Conservation (phyloP, 176 grass and related monocot genomes). For the Cenchrus purpureus region DNA sequence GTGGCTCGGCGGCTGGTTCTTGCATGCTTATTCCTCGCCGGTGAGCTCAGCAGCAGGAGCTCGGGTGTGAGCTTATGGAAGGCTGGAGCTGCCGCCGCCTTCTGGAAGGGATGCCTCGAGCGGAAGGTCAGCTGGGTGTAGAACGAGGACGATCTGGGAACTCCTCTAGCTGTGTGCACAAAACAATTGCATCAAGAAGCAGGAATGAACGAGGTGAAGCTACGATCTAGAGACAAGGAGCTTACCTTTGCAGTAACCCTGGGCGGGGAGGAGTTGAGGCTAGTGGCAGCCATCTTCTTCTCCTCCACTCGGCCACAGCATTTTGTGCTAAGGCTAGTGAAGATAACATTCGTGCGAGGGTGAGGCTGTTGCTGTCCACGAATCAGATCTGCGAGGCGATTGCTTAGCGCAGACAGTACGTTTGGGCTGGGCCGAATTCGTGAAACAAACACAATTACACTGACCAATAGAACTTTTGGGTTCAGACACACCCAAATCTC, state of each 20-base stretch:
- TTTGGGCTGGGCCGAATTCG: constrained; percentile 19
- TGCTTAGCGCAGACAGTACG: not conserved
- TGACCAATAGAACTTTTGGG: too few species aligned
- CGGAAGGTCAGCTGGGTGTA: constrained; percentile 51
- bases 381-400: not conserved
- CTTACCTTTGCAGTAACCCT: constrained; percentile 53
- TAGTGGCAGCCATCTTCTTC: constrained; percentile 58
- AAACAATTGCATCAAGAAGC: constrained; percentile 1
- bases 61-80: constrained; percentile 28
- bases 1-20: constrained; percentile 34
- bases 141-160: constrained; percentile 38
- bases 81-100: not conserved
- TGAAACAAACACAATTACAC: not conserved
- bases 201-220: not conserved
- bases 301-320: constrained; percentile 37
- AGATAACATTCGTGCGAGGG: constrained; percentile 44
- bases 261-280: constrained; percentile 44
- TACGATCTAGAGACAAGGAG: not conserved
- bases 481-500: too few species aligned
- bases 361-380: constrained; percentile 44
- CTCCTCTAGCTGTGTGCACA: constrained; percentile 42
- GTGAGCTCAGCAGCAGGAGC: constrained; percentile 29
- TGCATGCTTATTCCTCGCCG: constrained; percentile 43
- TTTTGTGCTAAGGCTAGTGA: constrained; percentile 36
- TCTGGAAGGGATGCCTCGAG: constrained; percentile 48